Base-by-base conservation (phyloP, 805 yeast genomes). In the Candida gorgasii region DNA sequence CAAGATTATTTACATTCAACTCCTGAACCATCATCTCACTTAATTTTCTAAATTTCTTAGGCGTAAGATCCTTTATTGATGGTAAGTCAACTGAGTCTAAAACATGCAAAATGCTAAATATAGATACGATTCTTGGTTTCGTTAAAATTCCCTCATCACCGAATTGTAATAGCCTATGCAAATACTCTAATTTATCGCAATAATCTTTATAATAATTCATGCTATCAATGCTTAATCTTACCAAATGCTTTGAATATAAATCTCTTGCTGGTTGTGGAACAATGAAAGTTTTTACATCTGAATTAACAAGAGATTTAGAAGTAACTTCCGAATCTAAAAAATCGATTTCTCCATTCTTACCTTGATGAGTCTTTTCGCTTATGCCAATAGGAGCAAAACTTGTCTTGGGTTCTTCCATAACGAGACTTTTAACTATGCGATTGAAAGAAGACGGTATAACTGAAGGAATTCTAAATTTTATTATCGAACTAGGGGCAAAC, bases 381-480 rank as follows among this genome's bases (percentile, higher is more conserved):
- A 65, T 50, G 2, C 75, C 75, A 3, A 69, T 49, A 0, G 75
- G 75, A 8, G 71, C 67, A 12, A 67, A 42, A 16, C 62, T 63
- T 32, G 52, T 45, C 38, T 68, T 69, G 18, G 45, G 40, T 46
- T 70, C 76, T 28, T 58, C 37, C 34, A 50, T 55, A 1, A 65
- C 64, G 44, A 63, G 50, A 7, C 50, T 52, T 31, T 50, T 33
- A 1, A 64, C 37, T 5, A 58, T 40, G 1, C 40, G 39, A n/a
- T 27, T 28, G 45, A 62, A 69, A 44, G 52, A 38, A 12, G 38
- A 26, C 0, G 75, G 72, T 16, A 80, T 64, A 1, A 79, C 70
- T 5, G 59, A 52, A 1, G 90, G 89, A 8, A 85, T 64, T 35
- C 88, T 65, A 22, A 78, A 52, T 27, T 67, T 64, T 40, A 84